Evolutionary conservation across 768 basidiomycete species (phyloP), one percentile per base, ranked within the genome.

Genomic region (Suillus hirtellus): DNA sequence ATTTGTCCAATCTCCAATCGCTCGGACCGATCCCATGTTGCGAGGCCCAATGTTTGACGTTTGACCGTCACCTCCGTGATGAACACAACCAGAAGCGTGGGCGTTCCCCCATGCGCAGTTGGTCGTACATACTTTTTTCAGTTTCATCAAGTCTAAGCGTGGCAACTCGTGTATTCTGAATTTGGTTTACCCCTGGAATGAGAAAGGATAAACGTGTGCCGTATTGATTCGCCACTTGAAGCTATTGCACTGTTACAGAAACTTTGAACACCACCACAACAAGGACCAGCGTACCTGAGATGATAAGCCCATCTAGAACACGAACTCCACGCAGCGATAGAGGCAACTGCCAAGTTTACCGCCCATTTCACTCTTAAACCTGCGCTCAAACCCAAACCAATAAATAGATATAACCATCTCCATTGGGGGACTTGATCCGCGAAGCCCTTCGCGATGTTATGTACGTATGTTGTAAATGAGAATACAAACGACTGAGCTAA

Each of bases 401-500:
- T 2, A 55, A n/a, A 40, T 58, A 58, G 56, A 59, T 59, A 60
- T 31, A 52, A 59, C 11, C 38, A 61, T 61, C 35, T 61, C 61
- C 62, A 75, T 80, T 79, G 66, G 67, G 81, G 80, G 80, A 75
- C 80, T 80, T 79, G 70, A 70, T 66, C 43, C 61, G 81, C 81
- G 81, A 82, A 81, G 81, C 81, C 81, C 81, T 82, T 82, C 81
- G 81, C 80, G 71, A 65, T 71, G 74, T 72, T 68, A 71, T 68
- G 68, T 71, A 61, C 21, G 40, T 55, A 38, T 37, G 42, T 63
- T 38, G 55, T 49, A 43, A 37, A 46, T 49, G 43, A 42, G 56
- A 38, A 38, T 38, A 44, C 34, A 37, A 52, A 55, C 63, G 34
- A 59, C 54, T n/a, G 40, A 42, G 37, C 50, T 56, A 35, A 34